These are phyloP conservation scores for Capsicum pubescens DNA, from an alignment of 257 asterid genomes.

Conservation along the genomic window DNA sequence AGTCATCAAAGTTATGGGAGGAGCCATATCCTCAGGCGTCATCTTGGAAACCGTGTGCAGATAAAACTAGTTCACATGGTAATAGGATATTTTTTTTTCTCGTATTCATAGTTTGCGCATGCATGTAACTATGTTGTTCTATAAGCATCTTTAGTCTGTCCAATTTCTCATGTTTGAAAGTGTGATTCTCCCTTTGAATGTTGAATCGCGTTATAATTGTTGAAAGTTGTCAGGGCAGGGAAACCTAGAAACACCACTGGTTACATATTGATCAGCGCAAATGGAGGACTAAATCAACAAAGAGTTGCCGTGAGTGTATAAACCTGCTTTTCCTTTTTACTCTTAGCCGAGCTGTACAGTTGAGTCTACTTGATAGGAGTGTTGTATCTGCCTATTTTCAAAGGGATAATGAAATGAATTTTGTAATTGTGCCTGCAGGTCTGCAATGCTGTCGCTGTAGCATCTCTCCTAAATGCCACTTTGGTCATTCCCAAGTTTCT, in stretches of 20 bases:
- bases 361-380: neutral
- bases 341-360: neutral
- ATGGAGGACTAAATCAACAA: constrained; percentile 95
- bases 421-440: constrained; percentile 54
- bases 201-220: constrained; percentile 43
- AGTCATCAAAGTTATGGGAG: constrained; percentile 68
- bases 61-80: constrained; percentile 56
- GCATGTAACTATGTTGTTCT: neutral
- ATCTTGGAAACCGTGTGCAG: constrained; percentile 85
- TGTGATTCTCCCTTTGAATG: constrained; percentile 29
- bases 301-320: constrained; percentile 79
- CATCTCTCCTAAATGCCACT: constrained; percentile 86
- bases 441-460: constrained; percentile 93
- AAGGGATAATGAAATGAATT: neutral
- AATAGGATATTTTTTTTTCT: neutral
- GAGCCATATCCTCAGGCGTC: constrained; percentile 64
- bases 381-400: neutral
- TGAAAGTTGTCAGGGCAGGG: constrained; percentile 65
- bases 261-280: constrained; percentile 79
- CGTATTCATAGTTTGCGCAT: constrained; percentile 9
- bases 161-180: constrained; percentile 21
- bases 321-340: neutral
- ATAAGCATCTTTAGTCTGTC: neutral
- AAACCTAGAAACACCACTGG: constrained; percentile 58
- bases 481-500: constrained; percentile 90